phyloP scores from a whole-genome alignment of 495 filamentous ascomycete genomes.

The Penicillium simplicissimum region DNA sequence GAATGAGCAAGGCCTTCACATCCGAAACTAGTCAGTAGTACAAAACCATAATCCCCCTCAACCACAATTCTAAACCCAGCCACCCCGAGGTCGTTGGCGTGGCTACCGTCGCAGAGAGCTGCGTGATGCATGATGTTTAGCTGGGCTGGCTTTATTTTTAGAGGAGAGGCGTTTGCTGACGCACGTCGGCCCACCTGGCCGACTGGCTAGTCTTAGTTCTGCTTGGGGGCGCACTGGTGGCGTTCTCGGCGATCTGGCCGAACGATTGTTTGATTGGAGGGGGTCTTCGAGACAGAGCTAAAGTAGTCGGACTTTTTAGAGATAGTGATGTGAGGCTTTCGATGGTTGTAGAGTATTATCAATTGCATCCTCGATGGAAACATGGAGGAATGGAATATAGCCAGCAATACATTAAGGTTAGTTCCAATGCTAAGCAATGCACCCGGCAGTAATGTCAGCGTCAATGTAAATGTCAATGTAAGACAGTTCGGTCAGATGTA shows the following conservation, averaged over 20 bases:
- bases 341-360: background rate
- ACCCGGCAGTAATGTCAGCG: constrained; percentile 5
- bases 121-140: background rate
- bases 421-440: constrained; percentile 32
- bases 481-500: constrained; percentile 5
- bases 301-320: background rate
- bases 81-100: background rate
- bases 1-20: too few relatives aligned
- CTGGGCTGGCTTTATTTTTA: constrained; percentile 21
- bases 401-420: background rate
- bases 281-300: background rate
- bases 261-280: background rate
- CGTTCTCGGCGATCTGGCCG: constrained; percentile 4
- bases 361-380: background rate
- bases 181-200: constrained; percentile 21
- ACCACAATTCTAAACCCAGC: background rate
- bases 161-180: constrained; percentile 20
- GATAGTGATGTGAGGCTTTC: background rate
- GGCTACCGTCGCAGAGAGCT: background rate
- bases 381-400: background rate
- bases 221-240: constrained; percentile 6
- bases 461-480: constrained; percentile 8
- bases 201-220: background rate
- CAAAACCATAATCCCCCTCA: too few relatives aligned
- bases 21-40: too few relatives aligned